A percentile compares a stretch with the other conserved stretches of the same genome.
Evolutionary conservation across 2,329 filamentous ascomycete species (phyloP).

Genomic region (Paecilomyces fulvus): DNA sequence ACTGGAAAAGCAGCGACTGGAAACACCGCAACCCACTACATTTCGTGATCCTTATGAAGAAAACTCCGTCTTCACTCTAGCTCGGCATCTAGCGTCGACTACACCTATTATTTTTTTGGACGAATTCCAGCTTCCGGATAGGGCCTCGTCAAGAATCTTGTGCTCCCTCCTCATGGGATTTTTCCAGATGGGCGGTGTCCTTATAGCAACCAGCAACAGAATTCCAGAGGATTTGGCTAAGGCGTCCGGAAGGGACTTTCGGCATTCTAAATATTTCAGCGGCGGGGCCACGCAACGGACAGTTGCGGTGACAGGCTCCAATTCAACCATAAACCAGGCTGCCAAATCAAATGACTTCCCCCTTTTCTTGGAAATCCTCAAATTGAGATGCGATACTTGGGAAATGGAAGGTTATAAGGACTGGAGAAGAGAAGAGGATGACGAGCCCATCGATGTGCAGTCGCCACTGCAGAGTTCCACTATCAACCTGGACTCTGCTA

Average conservation of each 20-base stretch:
- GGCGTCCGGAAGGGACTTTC: constrained; percentile 62
- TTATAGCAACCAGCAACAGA: constrained; percentile 72
- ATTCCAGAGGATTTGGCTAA: constrained; percentile 76
- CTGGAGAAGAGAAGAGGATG: constrained; percentile 46
- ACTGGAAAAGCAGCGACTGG: constrained; percentile 55
- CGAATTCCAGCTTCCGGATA: constrained; percentile 75
- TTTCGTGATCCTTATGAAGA: constrained; percentile 38
- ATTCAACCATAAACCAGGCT: constrained; percentile 33
- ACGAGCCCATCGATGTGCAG: constrained; percentile 6
- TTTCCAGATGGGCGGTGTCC: constrained; percentile 72
- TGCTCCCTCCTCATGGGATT: constrained; percentile 71
- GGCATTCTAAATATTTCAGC: constrained; percentile 39
- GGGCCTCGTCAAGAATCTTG: constrained; percentile 68
- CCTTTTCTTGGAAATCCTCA: constrained; percentile 65
- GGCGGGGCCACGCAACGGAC: constrained; percentile 1
- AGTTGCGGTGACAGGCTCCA: background rate
- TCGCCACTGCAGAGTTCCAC: background rate
- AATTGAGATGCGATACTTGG: constrained; percentile 73
- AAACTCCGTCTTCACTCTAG: constrained; percentile 64
- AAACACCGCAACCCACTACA: constrained; percentile 16
- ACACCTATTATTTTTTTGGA: constrained; percentile 72
- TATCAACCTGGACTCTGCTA: background rate
- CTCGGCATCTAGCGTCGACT: constrained; percentile 64
- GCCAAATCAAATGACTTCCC: constrained; percentile 64
- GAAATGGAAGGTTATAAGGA: constrained; percentile 70